These are phyloP conservation scores for Eimeria nieschulzi DNA, from an alignment of 169 alveolate species.

Conservation along the genomic window DNA sequence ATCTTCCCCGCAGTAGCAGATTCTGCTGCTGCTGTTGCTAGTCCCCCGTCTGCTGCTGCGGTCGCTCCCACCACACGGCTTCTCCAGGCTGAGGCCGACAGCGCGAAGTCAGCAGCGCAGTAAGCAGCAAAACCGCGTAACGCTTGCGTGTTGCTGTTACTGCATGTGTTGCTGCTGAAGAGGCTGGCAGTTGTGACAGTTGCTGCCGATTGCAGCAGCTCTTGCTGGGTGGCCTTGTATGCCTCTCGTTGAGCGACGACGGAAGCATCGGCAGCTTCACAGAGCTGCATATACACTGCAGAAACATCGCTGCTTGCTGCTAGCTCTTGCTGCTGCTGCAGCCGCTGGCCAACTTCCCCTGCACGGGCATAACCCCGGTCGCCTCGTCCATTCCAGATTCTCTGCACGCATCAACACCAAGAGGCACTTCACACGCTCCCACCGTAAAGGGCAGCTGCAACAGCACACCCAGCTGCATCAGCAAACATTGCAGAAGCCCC, in stretches of 20 bases:
- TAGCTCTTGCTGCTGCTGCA: constrained; percentile 30
- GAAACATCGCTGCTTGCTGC: background rate
- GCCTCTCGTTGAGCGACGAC: background rate
- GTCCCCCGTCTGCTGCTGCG: constrained; percentile 5
- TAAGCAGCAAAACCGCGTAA: constrained; percentile 45
- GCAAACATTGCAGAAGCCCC: background rate
- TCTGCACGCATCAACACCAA: constrained; percentile 20
- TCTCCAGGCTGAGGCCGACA: background rate
- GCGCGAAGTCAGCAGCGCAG: constrained; percentile 48
- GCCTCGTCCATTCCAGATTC: constrained; percentile 1
- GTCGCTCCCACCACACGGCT: constrained; percentile 26
- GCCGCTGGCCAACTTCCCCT: constrained; percentile 33
- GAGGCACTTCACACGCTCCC: background rate
- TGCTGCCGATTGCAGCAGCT: constrained; percentile 7
- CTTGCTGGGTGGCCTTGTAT: background rate
- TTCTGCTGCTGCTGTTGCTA: constrained; percentile 27
- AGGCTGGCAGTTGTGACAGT: background rate
- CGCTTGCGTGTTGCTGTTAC: constrained; percentile 2
- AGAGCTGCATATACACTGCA: constrained; percentile 39
- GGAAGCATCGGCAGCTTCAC: constrained; percentile 22
- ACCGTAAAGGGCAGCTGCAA: no score
- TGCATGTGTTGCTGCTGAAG: constrained; percentile 35
- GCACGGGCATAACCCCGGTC: background rate
- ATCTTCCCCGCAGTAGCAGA: constrained; percentile 55
- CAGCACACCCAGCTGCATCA: background rate